Evolutionary conservation across 2,329 filamentous ascomycete genomes (phyloP).

Genomic region (Parastagonospora nodorum): DNA sequence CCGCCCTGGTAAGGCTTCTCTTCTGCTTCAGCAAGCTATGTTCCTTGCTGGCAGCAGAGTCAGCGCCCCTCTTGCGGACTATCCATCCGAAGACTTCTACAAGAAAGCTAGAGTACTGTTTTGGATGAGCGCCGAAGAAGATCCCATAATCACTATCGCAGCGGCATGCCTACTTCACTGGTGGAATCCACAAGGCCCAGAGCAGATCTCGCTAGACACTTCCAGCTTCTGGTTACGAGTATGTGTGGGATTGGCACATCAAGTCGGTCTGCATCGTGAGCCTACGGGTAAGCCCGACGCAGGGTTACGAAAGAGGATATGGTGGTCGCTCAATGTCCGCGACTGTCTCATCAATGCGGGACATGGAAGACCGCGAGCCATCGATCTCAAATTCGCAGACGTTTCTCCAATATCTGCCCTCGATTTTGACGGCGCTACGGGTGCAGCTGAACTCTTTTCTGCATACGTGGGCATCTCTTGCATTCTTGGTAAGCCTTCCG

Average conservation of each 20-base stretch:
- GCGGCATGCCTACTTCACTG: slow-evolving; percentile 49
- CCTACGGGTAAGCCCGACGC: slow-evolving; percentile 42
- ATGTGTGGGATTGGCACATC: slow-evolving; percentile 50
- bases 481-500: slow-evolving; percentile 33
- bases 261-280: slow-evolving; percentile 52
- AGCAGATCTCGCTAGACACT: slow-evolving; percentile 49
- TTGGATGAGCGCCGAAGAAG: slow-evolving; percentile 42
- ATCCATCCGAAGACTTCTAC: slow-evolving; percentile 41
- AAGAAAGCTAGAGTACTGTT: slow-evolving; percentile 40
- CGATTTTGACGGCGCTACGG: slow-evolving; percentile 42
- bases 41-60: slow-evolving; percentile 52
- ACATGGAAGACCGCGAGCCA: slow-evolving; percentile 48
- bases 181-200: slow-evolving; percentile 52
- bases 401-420: slow-evolving; percentile 44
- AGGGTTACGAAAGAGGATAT: slow-evolving; percentile 46
- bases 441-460: slow-evolving; percentile 44
- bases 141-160: slow-evolving; percentile 49
- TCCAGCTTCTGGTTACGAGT: slow-evolving; percentile 53
- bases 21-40: slow-evolving; percentile 45
- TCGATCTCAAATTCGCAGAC: slow-evolving; percentile 49
- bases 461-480: slow-evolving; percentile 48
- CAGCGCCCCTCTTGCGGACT: slow-evolving; percentile 40
- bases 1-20: slow-evolving; percentile 30
- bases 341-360: slow-evolving; percentile 50
- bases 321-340: slow-evolving; percentile 52